Evolutionary conservation across 2,329 filamentous ascomycete species (phyloP).

Genomic region (Aplosporella prunicola): DNA sequence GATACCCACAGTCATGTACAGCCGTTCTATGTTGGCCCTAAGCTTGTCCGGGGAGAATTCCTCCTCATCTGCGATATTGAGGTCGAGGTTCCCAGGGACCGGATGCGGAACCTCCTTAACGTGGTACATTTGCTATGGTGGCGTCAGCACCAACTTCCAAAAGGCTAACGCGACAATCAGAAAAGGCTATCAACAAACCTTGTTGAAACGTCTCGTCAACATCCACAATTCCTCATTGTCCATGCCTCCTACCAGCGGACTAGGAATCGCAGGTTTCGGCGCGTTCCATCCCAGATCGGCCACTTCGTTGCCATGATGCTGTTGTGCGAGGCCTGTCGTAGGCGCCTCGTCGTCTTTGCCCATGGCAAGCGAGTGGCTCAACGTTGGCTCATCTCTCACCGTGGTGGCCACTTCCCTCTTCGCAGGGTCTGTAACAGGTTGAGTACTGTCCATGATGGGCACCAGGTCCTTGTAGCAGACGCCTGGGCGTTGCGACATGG

Average conservation of each 20-base stretch:
- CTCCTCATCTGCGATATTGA: constrained; percentile 73
- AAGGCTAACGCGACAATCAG: not conserved
- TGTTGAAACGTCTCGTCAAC: constrained; percentile 63
- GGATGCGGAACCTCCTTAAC: constrained; percentile 57
- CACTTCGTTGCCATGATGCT: constrained; percentile 42
- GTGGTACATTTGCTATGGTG: constrained; percentile 52
- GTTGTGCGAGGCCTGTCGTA: constrained; percentile 37
- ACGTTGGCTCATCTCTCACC: constrained; percentile 34
- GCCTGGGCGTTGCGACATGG: too few relatives aligned
- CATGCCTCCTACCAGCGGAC: constrained; percentile 56
- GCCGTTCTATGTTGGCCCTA: constrained; percentile 63
- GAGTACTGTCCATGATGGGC: constrained; percentile 21
- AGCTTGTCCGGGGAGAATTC: constrained; percentile 81
- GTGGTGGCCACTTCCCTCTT: constrained; percentile 18
- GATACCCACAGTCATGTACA: constrained; percentile 72
- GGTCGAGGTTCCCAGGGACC: constrained; percentile 60
- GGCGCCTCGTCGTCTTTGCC: constrained; percentile 30
- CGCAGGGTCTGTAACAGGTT: constrained; percentile 6
- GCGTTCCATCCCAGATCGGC: constrained; percentile 63
- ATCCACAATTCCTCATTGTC: constrained; percentile 67
- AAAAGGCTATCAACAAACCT: constrained; percentile 35
- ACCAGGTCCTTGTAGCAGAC: constrained; percentile 29
- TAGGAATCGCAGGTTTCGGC: constrained; percentile 44
- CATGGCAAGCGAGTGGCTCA: constrained; percentile 39
- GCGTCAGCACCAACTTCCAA: not conserved